Evolutionary conservation across 176 grass and related monocot species (phyloP).

Genomic region (Hordeum vulgare): MorexV3_pseudomolecules_assembly NC_058519.1:387206357-387206856

Average conservation of each 20-base stretch:
- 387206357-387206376: constrained; percentile 36
- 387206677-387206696: constrained; percentile 90
- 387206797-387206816: neutral
- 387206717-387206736: constrained; percentile 57
- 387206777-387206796: neutral
- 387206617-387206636: constrained; percentile 46
- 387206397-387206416: neutral
- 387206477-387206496: constrained; percentile 48
- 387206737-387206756: neutral
- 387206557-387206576: neutral
- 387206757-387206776: neutral
- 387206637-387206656: constrained; percentile 69
- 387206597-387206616: neutral
- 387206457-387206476: neutral
- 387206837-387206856: constrained; percentile 74
- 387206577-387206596: neutral
- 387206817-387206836: constrained; percentile 66
- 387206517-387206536: constrained; percentile 59
- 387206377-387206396: neutral
- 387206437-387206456: neutral
- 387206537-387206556: constrained; percentile 39
- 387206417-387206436: neutral
- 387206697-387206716: constrained; percentile 99
- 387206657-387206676: constrained; percentile 88
- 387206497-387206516: constrained; percentile 80